Conservation (phyloP, 345 rosid genomes). For the Syzygium grande region DNA sequence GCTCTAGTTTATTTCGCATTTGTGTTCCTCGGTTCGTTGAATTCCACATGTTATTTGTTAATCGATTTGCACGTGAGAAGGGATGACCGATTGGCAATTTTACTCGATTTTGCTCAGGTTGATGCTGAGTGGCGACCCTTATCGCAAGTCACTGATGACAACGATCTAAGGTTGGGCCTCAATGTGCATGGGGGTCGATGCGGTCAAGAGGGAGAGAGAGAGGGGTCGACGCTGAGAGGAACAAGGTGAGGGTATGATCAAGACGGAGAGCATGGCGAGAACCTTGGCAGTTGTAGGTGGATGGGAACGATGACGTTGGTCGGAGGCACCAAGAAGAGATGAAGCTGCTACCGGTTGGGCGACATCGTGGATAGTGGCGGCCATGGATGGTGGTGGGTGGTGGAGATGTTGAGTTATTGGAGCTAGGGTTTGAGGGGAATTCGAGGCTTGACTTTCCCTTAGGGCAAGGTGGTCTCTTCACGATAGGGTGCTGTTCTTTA, state of each 20-base stretch:
- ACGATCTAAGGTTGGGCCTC: not conserved
- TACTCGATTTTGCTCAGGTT: not conserved
- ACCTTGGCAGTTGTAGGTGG: not conserved
- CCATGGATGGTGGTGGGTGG: not conserved
- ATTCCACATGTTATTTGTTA: not conserved
- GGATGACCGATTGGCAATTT: not conserved
- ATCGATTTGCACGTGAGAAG: not conserved
- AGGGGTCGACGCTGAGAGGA: not conserved
- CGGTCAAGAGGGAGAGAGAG: not conserved
- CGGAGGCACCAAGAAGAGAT: not conserved
- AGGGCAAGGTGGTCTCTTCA: not conserved
- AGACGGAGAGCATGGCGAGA: not conserved
- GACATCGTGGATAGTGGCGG: not conserved
- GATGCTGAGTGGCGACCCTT: no score
- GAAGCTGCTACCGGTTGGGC: not conserved
- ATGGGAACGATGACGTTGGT: not conserved
- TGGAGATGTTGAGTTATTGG: not conserved
- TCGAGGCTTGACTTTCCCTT: not conserved
- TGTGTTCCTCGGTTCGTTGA: not conserved
- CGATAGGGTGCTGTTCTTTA: not conserved
- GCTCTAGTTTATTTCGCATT: not conserved
- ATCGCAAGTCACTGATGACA: not conserved
- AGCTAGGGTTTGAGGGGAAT: not conserved
- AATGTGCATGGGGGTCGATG: not conserved
- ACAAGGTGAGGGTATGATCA: not conserved